These are phyloP conservation scores for Paramyrothecium roridum DNA, from an alignment of 2,329 filamentous ascomycete genomes.

Conservation along the genomic window DNA sequence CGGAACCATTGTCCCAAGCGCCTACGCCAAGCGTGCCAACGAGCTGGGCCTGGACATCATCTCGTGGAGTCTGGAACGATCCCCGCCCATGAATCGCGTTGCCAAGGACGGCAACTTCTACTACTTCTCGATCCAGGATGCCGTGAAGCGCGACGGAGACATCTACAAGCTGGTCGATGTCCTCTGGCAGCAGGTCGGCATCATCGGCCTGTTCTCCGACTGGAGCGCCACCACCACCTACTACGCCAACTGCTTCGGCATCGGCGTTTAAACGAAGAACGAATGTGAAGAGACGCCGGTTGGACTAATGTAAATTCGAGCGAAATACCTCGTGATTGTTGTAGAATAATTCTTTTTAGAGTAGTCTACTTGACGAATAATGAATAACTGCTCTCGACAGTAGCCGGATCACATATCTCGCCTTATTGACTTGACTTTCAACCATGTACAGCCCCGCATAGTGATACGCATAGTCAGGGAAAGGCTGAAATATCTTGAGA, in stretches of 20 bases:
- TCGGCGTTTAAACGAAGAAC: constrained; percentile 10
- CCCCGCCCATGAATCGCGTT: constrained; percentile 51
- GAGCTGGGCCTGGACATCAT: constrained; percentile 62
- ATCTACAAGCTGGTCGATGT: constrained; percentile 65
- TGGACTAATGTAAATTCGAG: neutral
- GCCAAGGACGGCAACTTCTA: constrained; percentile 50
- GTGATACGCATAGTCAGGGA: too few relatives aligned
- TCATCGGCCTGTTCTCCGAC: constrained; percentile 63
- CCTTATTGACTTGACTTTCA: too few relatives aligned
- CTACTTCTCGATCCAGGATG: constrained; percentile 51
- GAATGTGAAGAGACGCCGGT: neutral
- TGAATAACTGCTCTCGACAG: too few relatives aligned
- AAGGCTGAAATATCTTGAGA: too few relatives aligned
- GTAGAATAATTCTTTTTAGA: too few relatives aligned
- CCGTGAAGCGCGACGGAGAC: constrained; percentile 61
- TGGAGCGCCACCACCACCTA: constrained; percentile 68
- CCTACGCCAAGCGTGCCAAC: constrained; percentile 60
- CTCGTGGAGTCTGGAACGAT: constrained; percentile 67
- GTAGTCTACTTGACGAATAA: too few relatives aligned
- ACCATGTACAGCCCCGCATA: too few relatives aligned
- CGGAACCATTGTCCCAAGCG: constrained; percentile 57
- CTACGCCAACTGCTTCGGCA: constrained; percentile 67
- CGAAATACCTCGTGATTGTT: too few relatives aligned
- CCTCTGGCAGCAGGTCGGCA: constrained; percentile 57
- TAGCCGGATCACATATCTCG: too few relatives aligned